Evolutionary conservation across 805 yeast genomes (phyloP), one percentile per base, ranked within the genome.

Genomic region (Wickerhamiella azyma): DNA sequence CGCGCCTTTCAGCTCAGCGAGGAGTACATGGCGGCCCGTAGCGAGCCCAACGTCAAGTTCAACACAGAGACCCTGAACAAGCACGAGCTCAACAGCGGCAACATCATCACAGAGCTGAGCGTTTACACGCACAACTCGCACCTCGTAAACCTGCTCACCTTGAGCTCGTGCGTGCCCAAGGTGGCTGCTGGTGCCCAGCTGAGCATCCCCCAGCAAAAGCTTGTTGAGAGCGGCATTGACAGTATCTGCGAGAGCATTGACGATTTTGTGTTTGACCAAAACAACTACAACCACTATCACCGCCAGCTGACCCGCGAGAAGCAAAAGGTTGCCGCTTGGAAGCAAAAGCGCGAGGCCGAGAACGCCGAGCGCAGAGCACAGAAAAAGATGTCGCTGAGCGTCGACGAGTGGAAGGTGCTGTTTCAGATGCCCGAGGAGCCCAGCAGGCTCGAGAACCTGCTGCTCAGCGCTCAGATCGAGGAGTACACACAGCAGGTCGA

Each of bases 231-330:
- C 51, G 69, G 68, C 51, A 74, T 77, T 49, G 88, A 81, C 58
- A 72, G 73, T 40, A 68, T 82, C 53, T 71, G 76, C 59, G 79
- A 76, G 50, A 75, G 84, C 43, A 71, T 83, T 36, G 92, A 83
- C 62, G 77, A 80, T 41, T 77, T 76, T 66, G 79, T 79, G 66
- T 79, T 79, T 61, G 86, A 80, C 60, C 83, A 81, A 61, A 79
- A 80, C 54, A 82, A 79, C 65, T 78, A 80, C 70, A 80, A 81
- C 68, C 82, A 79, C 65, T 81, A 75, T 68, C 92, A 82, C 66
- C 77, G 94, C 67, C 79, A 76, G 55, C 68, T 76, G 49, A 73
- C 77, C 41, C 74, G 85, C 60, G 94, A 83, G 60, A 67, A 71
- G 61, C 64, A 76, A 50, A 81, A 79, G 67, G 71, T 83, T 53